Evolutionary conservation across 805 yeast genomes (phyloP), one percentile per base, ranked within the genome.

Genomic region (Candida cerambycidarum): DNA sequence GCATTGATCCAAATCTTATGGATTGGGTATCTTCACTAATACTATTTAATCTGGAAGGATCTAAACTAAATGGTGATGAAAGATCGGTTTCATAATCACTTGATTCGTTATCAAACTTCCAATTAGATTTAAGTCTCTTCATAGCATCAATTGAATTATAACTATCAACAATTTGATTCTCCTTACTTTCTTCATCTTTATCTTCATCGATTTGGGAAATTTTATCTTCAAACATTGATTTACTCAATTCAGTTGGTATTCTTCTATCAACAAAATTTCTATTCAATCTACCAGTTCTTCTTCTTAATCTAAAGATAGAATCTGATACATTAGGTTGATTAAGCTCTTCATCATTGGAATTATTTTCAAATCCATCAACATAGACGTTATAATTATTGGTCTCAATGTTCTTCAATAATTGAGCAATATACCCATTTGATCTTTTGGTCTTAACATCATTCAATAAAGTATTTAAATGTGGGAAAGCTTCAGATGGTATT

Each of bases 1-100:
- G 65, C 97, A 89, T 89, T 5, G 95, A 80, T 7, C 97, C 96
- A 64, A 90, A 90, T 46, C 97, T 72, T 23, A 92, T 86, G 1
- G 86, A 82, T 63, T 90, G 97, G 1, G 97, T 89, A 39, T 83
- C 92, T 41, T 83, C 83, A 11, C 89, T 79, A 32, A 90, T 88
- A 49, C 85, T 84, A 57, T 90, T 90, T 54, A 90, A 72, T 42
- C 78, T 75, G 0, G 96, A 82, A 0, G 97, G 97, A 61, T 89
- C 96, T 45, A 78, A 75, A 45, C 82, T 73, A 43, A 87, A 71
- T 27, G 84, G 85, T 32, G 68, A 72, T 36, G 56, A 48, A 11
- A 59, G 44, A 5, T 70, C 71, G 38, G 47, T 52, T 32, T 68
- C 67, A 45, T 54, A 55, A 41, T 67, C 76, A 5, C 71, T 55